Base-by-base conservation (phyloP, 23 red algal genomes). In the Gracilaria gracilis region DNA sequence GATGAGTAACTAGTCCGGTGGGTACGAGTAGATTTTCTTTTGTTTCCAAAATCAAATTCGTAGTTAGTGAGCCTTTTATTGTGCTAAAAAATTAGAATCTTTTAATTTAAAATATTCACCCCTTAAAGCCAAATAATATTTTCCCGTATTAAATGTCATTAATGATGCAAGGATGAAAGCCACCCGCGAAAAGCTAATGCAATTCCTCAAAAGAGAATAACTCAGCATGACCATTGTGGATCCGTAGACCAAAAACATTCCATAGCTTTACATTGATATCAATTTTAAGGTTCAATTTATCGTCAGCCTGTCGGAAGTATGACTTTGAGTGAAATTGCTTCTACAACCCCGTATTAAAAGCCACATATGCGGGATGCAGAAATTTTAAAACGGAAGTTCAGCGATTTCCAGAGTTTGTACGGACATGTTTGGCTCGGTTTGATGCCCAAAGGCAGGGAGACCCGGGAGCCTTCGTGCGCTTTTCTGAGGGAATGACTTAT, bases 301-400 rank as follows among this genome's bases (percentile, higher is more conserved):
- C 16, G 49, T 12, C 49, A 16, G 9, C 16, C 49, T 53, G 35
- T 9, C 65, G 11, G 49, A 53, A 16, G 49, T 53, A 16, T 33
- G n/a, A n/a, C n/a, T n/a, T n/a, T n/a, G n/a, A n/a, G n/a, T n/a
- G n/a, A n/a, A n/a, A n/a, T n/a, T n/a, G 21, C 5, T 20, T 33
- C 7, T 24, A 53, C 54, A 33, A 44, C 48, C 55, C 37, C 77
- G 17, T 21, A 20, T 23, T 27, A 53, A 9, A 55, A 23, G 32
- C 44, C 55, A 57, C 38, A 53, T 81, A 20, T 55, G 28, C 48
- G 77, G 54, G 44, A 50, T 53, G 77, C 20, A 55, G 77, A 44
- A 55, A 20, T 81, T 55, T 44, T 81, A 54, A 81, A 1, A 21
- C 17, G 2, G n/a, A 55, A 81, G 49, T 81, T 12, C 0, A 13